A percentile compares a stretch with the other conserved stretches of the same genome.
Conservation (phyloP, 805 yeast species). For the Saccharomycopsis selenospora region DNA sequence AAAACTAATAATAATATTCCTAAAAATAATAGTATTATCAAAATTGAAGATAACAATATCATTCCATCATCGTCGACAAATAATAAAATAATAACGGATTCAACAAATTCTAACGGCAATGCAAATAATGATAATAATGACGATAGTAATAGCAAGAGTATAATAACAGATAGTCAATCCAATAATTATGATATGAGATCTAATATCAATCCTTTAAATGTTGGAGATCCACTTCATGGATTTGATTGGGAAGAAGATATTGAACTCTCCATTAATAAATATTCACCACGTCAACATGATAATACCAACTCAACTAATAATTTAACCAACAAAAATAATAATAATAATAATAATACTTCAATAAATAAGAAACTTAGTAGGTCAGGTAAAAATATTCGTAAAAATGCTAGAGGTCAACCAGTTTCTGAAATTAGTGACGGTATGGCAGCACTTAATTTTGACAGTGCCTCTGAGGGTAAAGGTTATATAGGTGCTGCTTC, state of each 20-base stretch:
- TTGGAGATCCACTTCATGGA: constrained; percentile 40
- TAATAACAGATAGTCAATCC: too few relatives aligned
- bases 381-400: background rate
- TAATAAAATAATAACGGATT: too few relatives aligned
- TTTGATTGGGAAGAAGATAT: constrained; percentile 57
- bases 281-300: background rate
- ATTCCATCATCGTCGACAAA: too few relatives aligned
- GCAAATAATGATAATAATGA: too few relatives aligned
- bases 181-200: background rate
- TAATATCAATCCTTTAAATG: background rate
- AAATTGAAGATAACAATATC: too few relatives aligned
- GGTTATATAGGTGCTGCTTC: constrained; percentile 67
- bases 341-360: background rate
- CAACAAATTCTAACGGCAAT: too few relatives aligned
- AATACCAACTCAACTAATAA: too few relatives aligned
- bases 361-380: background rate
- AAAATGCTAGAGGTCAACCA: background rate
- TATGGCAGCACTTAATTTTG: constrained; percentile 49
- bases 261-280: constrained; percentile 24
- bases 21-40: too few relatives aligned
- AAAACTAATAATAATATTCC: background rate
- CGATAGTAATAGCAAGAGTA: too few relatives aligned
- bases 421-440: constrained; percentile 38
- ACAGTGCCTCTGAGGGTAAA: constrained; percentile 42
- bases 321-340: background rate